phyloP scores from a whole-genome alignment of 2,329 filamentous ascomycete species.

The Endothia cerciana region DNA sequence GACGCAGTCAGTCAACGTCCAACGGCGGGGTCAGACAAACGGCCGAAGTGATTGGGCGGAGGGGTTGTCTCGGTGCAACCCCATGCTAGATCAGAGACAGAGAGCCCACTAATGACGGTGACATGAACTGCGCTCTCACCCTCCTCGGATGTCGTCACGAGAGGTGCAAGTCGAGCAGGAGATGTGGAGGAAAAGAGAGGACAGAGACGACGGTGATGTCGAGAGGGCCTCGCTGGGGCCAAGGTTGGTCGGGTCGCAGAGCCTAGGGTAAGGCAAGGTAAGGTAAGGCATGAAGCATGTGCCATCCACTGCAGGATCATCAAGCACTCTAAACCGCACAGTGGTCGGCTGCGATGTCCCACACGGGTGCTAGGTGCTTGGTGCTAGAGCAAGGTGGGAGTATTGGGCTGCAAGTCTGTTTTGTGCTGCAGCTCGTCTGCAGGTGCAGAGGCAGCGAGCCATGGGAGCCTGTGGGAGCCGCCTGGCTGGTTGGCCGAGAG shows the following conservation, averaged over 20 bases:
- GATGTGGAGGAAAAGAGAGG: not conserved
- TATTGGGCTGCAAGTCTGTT: conserved; percentile 27
- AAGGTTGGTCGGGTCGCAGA: not conserved
- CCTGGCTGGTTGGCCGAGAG: conserved; percentile 28
- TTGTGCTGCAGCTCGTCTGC: conserved; percentile 26
- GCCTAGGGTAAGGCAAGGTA: conserved; percentile 13
- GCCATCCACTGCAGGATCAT: conserved; percentile 23
- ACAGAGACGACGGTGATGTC: not conserved
- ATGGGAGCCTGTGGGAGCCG: conserved; percentile 20
- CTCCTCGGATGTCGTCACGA: conserved; percentile 12
- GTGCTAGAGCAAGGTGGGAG: conserved; percentile 21
- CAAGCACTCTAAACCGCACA: conserved; percentile 17
- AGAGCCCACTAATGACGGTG: conserved; percentile 26
- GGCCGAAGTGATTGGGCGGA: conserved; percentile 30
- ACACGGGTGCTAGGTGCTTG: conserved; percentile 3
- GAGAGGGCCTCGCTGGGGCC: not conserved
- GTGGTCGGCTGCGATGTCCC: conserved; percentile 7
- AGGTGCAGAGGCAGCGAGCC: conserved; percentile 20
- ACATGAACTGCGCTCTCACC: conserved; percentile 14
- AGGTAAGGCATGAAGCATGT: conserved; percentile 23
- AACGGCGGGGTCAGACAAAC: conserved; percentile 30
- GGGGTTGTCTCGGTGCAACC: conserved; percentile 28
- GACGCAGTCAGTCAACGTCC: conserved; percentile 26
- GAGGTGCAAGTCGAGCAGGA: not conserved
- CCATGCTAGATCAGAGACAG: conserved; percentile 19